These are phyloP conservation scores for Peronospora destructor DNA, from an alignment of 352 stramenopile genomes.

Conservation along the genomic window DNA sequence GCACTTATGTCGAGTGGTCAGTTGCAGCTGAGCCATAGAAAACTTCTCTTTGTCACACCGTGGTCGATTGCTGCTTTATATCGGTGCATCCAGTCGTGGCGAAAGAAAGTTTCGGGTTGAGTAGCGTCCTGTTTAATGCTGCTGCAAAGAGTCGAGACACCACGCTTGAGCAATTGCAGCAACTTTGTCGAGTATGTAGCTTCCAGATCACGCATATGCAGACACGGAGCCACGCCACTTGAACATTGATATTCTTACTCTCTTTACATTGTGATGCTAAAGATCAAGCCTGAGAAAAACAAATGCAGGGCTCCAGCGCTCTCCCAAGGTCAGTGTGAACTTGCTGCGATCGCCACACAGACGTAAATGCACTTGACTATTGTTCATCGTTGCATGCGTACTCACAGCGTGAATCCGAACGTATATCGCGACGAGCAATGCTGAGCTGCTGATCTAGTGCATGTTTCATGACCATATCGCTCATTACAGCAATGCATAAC, in stretches of 20 bases:
- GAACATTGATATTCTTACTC: constrained; percentile 3
- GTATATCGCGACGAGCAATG: constrained; percentile 27
- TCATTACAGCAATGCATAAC: constrained; percentile 21
- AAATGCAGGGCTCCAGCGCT: constrained; percentile 51
- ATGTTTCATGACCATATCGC: constrained; percentile 57
- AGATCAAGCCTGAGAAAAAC: constrained; percentile 26
- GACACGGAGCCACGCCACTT: not conserved
- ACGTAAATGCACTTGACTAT: constrained; percentile 21
- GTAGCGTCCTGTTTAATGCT: constrained; percentile 64
- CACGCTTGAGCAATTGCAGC: constrained; percentile 44
- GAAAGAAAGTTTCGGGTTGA: not conserved
- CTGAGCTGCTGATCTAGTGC: constrained; percentile 47
- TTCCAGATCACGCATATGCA: not conserved
- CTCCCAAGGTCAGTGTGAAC: constrained; percentile 52
- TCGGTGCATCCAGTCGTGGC: not conserved
- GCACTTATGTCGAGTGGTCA: not conserved
- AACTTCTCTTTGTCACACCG: constrained; percentile 4
- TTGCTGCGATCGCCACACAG: constrained; percentile 31
- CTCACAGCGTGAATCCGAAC: not conserved
- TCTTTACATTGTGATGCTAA: constrained; percentile 36
- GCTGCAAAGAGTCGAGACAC: constrained; percentile 39
- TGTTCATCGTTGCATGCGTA: not conserved
- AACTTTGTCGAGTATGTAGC: constrained; percentile 39
- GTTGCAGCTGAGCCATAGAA: not conserved
- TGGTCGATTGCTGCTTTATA: not conserved